Percentiles rank a stretch among this genome's conserved stretches.
Conservation (phyloP, 768 basidiomycete genomes). For the Russula lepida region DNA sequence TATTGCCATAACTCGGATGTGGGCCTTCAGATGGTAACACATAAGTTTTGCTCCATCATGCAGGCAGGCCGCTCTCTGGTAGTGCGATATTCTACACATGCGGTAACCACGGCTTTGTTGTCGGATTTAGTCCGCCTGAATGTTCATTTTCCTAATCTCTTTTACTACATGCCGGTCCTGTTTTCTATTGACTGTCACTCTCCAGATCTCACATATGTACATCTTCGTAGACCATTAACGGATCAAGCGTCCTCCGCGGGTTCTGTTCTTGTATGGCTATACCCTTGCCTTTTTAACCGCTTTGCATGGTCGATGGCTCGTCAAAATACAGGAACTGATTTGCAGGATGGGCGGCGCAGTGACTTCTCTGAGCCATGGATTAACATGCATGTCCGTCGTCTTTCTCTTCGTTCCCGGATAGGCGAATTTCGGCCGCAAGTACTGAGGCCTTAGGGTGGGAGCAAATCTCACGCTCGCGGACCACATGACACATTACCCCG, state of each 20-base stretch:
- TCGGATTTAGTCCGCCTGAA: background rate
- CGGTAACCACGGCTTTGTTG: background rate
- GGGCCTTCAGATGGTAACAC: background rate
- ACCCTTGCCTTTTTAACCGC: background rate
- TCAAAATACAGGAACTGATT: background rate
- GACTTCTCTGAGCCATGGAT: background rate
- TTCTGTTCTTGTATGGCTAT: background rate
- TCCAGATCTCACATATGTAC: background rate
- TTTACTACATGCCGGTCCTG: background rate
- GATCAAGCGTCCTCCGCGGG: background rate
- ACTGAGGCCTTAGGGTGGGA: background rate
- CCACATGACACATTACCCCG: background rate
- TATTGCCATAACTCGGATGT: background rate
- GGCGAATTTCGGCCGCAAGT: too few species aligned
- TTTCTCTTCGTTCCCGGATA: background rate
- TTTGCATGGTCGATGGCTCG: background rate
- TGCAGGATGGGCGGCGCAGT: background rate
- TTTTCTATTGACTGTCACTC: background rate
- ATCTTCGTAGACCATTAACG: background rate
- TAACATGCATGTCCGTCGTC: background rate
- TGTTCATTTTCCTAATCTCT: background rate
- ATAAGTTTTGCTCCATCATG: background rate
- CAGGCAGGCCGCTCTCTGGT: background rate
- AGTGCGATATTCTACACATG: background rate
- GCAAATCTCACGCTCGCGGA: background rate